Conservation (phyloP, 2,329 filamentous ascomycete species). For the Cladosporium sphaerospermum region DNA sequence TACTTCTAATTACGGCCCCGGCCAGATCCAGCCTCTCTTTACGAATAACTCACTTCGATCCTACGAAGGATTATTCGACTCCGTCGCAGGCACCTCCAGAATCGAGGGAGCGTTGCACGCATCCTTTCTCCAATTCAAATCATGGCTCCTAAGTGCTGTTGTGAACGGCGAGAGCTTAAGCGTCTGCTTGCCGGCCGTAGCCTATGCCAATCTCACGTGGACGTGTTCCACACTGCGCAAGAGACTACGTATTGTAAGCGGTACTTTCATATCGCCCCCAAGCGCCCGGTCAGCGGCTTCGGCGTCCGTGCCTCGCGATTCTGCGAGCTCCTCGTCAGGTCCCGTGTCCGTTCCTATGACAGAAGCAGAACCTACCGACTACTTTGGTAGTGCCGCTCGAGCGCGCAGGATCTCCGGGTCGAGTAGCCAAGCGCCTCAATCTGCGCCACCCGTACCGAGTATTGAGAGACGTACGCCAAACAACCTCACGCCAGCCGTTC, state of each 20-base stretch:
- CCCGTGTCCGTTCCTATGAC: neutral
- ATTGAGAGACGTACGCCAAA: neutral
- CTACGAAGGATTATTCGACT: constrained; percentile 49
- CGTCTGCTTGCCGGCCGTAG: constrained; percentile 48
- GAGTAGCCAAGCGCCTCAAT: neutral
- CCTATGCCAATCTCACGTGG: constrained; percentile 63
- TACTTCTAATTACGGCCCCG: constrained; percentile 47
- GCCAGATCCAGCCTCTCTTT: constrained; percentile 58
- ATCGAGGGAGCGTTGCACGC: constrained; percentile 33
- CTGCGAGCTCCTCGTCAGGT: neutral
- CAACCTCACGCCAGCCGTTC: neutral
- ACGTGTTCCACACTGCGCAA: constrained; percentile 62
- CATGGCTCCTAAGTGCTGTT: constrained; percentile 58
- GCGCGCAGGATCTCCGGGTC: neutral
- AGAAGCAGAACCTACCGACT: constrained; percentile 21
- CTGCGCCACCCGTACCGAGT: neutral
- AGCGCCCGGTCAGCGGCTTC: constrained; percentile 15
- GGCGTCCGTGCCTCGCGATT: constrained; percentile 22
- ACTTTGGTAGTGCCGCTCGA: constrained; percentile 19
- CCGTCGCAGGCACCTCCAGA: constrained; percentile 47
- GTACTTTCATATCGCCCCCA: constrained; percentile 29
- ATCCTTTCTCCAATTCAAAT: constrained; percentile 59
- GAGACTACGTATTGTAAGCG: constrained; percentile 63
- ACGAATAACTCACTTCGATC: constrained; percentile 61
- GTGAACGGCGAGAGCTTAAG: constrained; percentile 49